A percentile compares a stretch with the other conserved stretches of the same genome.
phyloP scores from a whole-genome alignment of 305 asterid genomes.

The Vinca major region DNA sequence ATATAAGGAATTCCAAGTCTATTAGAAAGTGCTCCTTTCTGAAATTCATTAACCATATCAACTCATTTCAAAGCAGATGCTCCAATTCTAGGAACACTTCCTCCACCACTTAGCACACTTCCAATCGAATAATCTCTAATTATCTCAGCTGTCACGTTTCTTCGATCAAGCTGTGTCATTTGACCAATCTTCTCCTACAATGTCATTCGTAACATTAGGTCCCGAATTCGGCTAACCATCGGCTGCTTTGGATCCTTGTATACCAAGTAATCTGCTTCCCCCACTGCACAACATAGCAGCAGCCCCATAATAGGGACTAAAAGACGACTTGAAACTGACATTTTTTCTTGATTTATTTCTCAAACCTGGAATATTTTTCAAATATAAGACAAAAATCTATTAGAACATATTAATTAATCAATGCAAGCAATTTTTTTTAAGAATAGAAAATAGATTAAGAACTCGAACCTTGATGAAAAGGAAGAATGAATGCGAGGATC shows the following conservation, averaged over 20 bases:
- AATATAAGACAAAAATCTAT: no score
- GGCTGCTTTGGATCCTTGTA: conserved; percentile 35
- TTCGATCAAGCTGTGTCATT: conserved; percentile 35
- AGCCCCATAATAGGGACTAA: neutral
- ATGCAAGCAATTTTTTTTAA: no score
- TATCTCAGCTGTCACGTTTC: conserved; percentile 19
- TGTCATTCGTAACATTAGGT: conserved; percentile 32
- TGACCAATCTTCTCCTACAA: conserved; percentile 38
- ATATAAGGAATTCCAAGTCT: conserved; percentile 12
- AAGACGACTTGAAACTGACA: no score
- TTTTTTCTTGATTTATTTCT: no score
- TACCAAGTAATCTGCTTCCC: neutral
- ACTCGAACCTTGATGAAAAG: no score
- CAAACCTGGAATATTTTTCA: no score
- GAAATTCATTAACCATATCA: conserved; percentile 6
- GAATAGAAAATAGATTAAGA: no score
- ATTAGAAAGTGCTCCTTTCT: conserved; percentile 7
- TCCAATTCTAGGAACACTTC: neutral
- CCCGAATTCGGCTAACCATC: conserved; percentile 18
- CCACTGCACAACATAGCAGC: neutral
- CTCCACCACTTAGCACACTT: conserved; percentile 10
- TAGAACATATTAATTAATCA: no score
- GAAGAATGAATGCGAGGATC: no score
- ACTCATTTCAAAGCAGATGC: conserved; percentile 5
- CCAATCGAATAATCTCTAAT: conserved; percentile 33